These are phyloP conservation scores for Saposhnikovia divaricata DNA, from an alignment of 129 eudicot species.

Conservation along the genomic window DNA sequence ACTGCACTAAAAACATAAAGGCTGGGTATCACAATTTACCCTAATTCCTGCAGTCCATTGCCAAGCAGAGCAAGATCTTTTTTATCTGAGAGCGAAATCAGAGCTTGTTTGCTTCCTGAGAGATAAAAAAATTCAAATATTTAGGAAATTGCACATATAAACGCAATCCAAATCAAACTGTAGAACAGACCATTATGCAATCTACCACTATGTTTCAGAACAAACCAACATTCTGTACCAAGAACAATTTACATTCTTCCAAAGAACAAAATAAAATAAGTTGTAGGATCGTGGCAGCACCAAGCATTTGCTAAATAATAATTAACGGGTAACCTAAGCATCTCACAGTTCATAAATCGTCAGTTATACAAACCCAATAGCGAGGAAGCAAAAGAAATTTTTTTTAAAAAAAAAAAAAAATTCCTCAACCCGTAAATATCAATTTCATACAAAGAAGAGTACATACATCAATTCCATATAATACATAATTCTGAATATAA, in stretches of 20 bases:
- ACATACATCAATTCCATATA: too few relatives aligned
- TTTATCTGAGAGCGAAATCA: slow-evolving; percentile 90
- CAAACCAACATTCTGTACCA: not conserved
- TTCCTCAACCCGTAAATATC: not conserved
- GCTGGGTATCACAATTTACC: slow-evolving; percentile 30
- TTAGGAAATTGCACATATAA: not conserved
- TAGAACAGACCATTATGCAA: not conserved
- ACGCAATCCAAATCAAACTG: not conserved
- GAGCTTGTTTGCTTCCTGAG: slow-evolving; percentile 68
- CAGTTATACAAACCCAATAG: not conserved
- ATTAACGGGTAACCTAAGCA: not conserved
- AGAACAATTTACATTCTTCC: not conserved
- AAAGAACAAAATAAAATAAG: not conserved
- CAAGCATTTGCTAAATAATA: not conserved
- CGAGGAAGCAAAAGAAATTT: not conserved
- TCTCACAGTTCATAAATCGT: not conserved
- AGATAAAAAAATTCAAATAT: not conserved
- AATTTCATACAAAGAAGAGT: too few relatives aligned
- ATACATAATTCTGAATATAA: not conserved
- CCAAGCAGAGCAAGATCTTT: slow-evolving; percentile 68
- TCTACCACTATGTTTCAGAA: not conserved
- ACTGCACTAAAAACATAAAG: not conserved
- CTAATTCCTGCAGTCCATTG: slow-evolving; percentile 77
- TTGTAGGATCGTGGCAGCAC: not conserved
- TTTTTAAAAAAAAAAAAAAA: not conserved